Base-by-base conservation (phyloP, 1,139 yeast genomes). In the Pichia sp. region DNA sequence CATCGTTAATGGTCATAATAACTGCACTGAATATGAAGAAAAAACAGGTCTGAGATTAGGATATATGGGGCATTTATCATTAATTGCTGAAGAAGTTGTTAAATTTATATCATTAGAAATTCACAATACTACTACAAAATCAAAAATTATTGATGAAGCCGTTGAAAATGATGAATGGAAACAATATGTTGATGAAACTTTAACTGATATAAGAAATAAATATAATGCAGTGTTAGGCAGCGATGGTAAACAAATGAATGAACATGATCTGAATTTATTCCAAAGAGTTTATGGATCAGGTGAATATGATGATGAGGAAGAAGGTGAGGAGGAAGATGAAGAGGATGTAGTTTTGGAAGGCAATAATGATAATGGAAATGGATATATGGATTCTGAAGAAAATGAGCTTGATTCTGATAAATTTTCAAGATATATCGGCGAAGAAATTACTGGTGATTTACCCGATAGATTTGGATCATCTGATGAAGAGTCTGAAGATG, bases 211-310 rank as follows among this genome's bases (percentile, higher is more conserved):
- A 2, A 76, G 98, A 56, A 96, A 89, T 62, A 90, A 89, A 68
- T 92, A 92, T 67, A 92, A 92, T 66, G 90, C 96, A n/a, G 86
- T 92, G 37, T 73, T 92, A 34, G 97, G 98, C 10, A 96, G 95
- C 60, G 85, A 83, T 48, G 81, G 78, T 30, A 71, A 72, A 42
- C 74, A 53, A 40, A 53, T 52, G 52, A 52, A 64, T 35, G 66
- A 64, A 47, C 66, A 64, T 43, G 69, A 64, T 39, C 58, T 59
- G 56, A 54, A 63, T 47, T 46, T 61, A 28, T 69, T 68, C 32
- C 69, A 68, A 49, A 66, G 66, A 51, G 70, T 68, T 35, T 72
- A 69, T 45, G 73, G 68, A n/a, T 71, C 68, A 31, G 71, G 69
- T 25, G 69, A 66, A 34, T 72, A 70, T 27, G 60, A 56, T 27